Evolutionary conservation across 164 flowering plant genomes (phyloP).

Genomic region (Vitis labrusca): DNA sequence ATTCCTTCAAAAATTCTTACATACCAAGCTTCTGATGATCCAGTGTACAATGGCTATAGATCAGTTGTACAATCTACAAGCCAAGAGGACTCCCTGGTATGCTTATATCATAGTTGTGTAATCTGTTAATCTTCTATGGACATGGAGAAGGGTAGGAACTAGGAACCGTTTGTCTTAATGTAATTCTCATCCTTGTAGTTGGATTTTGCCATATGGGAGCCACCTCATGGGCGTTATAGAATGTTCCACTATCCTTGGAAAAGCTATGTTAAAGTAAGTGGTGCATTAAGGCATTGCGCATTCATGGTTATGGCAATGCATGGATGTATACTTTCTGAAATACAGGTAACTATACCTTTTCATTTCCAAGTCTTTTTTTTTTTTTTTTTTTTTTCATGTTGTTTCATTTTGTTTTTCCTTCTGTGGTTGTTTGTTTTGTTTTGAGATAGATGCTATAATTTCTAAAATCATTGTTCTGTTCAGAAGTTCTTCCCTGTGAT

Average conservation of each 20-base stretch:
- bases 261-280: conserved; percentile 68
- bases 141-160: background rate
- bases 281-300: conserved; percentile 88
- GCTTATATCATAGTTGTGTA: background rate
- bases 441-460: too few species aligned
- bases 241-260: conserved; percentile 75
- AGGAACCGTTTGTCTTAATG: background rate
- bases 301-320: conserved; percentile 96
- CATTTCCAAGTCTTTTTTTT: background rate
- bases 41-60: conserved; percentile 74
- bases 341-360: conserved; percentile 61
- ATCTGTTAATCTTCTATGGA: background rate
- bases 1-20: conserved; percentile 78
- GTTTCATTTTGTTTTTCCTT: background rate
- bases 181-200: conserved; percentile 38
- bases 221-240: conserved; percentile 88
- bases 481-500: too few species aligned
- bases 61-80: conserved; percentile 75
- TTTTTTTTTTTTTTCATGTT: background rate
- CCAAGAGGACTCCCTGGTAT: conserved; percentile 71
- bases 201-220: conserved; percentile 88
- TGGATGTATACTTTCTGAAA: conserved; percentile 91
- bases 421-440: background rate
- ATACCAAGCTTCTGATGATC: conserved; percentile 82
- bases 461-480: too few species aligned